phyloP scores from a whole-genome alignment of 2,329 filamentous ascomycete species.

The Colletotrichum liaoningense region DNA sequence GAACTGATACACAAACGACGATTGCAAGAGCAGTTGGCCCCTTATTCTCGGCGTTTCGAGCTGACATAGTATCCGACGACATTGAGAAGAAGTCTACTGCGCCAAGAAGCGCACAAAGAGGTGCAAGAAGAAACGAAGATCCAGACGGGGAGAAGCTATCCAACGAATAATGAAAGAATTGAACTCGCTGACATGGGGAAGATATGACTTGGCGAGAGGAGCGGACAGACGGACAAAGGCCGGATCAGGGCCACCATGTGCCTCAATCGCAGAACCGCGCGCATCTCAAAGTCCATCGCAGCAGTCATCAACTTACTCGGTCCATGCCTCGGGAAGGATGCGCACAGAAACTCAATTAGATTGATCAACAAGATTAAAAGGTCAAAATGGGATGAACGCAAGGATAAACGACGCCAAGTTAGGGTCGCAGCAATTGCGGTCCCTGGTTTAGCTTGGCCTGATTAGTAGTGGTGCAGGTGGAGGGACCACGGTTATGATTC shows the following conservation, averaged over 20 bases:
- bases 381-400: background rate
- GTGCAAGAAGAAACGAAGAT: background rate
- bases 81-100: background rate
- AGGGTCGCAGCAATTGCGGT: background rate
- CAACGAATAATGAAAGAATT: background rate
- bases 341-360: background rate
- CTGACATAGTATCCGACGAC: background rate
- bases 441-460: background rate
- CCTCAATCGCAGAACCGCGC: background rate
- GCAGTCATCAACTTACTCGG: background rate
- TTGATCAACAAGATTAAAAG: background rate
- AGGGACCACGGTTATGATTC: background rate
- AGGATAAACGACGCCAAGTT: background rate
- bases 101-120: background rate
- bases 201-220: background rate
- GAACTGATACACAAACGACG: conserved; percentile 43
- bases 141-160: background rate
- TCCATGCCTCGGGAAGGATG: background rate
- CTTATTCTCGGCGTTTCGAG: conserved; percentile 35
- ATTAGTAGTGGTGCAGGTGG: background rate
- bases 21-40: conserved; percentile 47
- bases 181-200: background rate
- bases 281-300: background rate
- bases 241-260: background rate
- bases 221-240: background rate